These are phyloP conservation scores for Venturia carpophila DNA, from an alignment of 2,329 filamentous ascomycete species.

Conservation along the genomic window DNA sequence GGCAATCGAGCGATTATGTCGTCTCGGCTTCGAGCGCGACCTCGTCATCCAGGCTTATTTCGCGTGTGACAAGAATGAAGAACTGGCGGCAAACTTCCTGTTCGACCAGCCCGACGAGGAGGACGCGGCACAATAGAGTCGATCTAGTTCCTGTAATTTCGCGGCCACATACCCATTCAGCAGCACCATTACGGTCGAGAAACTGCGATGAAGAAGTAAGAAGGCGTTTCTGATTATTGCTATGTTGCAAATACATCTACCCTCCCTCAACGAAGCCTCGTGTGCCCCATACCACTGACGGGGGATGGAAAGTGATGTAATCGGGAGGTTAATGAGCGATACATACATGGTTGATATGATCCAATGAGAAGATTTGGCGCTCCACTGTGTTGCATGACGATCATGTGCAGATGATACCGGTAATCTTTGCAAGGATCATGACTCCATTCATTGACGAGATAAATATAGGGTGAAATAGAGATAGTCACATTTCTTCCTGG, in stretches of 20 bases:
- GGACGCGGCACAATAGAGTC: conserved; percentile 33
- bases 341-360: no score
- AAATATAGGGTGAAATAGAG: no score
- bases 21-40: conserved; percentile 86
- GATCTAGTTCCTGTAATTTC: neutral
- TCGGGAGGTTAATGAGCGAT: no score
- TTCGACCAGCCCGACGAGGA: conserved; percentile 95
- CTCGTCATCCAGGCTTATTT: conserved; percentile 97
- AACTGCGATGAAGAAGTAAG: neutral
- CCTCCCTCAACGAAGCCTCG: no score
- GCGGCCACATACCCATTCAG: conserved; percentile 12
- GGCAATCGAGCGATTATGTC: conserved; percentile 93
- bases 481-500: no score
- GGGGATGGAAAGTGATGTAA: no score
- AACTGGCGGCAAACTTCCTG: conserved; percentile 93
- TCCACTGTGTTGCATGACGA: no score
- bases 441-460: neutral
- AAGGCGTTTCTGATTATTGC: neutral
- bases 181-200: conserved; percentile 1
- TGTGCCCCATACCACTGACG: no score
- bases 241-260: no score
- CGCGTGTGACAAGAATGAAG: conserved; percentile 98
- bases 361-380: no score
- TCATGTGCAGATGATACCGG: no score
- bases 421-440: no score